Evolutionary conservation across 2,329 filamentous ascomycete species (phyloP).

Genomic region (Didymella exigua): DNA sequence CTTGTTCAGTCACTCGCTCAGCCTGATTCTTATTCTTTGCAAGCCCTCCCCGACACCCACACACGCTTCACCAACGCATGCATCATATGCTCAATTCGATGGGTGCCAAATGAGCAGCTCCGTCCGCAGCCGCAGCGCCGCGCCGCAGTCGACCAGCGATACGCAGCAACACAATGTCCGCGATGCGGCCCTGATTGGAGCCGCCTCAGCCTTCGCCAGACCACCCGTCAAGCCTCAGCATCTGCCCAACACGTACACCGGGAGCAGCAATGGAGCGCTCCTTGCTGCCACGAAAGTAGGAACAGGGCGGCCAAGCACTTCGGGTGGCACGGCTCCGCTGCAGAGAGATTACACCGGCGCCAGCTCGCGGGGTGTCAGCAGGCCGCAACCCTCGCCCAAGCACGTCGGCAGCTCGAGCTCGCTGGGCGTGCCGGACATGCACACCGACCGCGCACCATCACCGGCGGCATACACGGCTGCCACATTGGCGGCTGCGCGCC

Average conservation of each 20-base stretch:
- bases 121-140: constrained; percentile 38
- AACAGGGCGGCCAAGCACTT: constrained; percentile 28
- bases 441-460: constrained; percentile 46
- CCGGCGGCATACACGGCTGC: constrained; percentile 69
- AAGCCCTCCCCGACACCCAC: too few relatives aligned
- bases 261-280: constrained; percentile 51
- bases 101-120: constrained; percentile 45
- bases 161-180: constrained; percentile 46
- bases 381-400: constrained; percentile 32
- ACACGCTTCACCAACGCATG: neutral
- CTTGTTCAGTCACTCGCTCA: constrained; percentile 9
- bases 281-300: constrained; percentile 53
- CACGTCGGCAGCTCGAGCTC: constrained; percentile 37
- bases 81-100: constrained; percentile 34
- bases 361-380: constrained; percentile 30
- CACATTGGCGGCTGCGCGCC: constrained; percentile 66
- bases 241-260: constrained; percentile 47
- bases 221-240: constrained; percentile 51
- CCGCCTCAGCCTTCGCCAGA: constrained; percentile 56
- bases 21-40: neutral
- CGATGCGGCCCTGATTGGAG: constrained; percentile 57
- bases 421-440: constrained; percentile 38
- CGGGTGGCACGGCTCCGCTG: constrained; percentile 28
- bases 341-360: constrained; percentile 41
- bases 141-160: constrained; percentile 41